Conservation (phyloP, 306 rosid genomes). For the Fagus crenata region DNA sequence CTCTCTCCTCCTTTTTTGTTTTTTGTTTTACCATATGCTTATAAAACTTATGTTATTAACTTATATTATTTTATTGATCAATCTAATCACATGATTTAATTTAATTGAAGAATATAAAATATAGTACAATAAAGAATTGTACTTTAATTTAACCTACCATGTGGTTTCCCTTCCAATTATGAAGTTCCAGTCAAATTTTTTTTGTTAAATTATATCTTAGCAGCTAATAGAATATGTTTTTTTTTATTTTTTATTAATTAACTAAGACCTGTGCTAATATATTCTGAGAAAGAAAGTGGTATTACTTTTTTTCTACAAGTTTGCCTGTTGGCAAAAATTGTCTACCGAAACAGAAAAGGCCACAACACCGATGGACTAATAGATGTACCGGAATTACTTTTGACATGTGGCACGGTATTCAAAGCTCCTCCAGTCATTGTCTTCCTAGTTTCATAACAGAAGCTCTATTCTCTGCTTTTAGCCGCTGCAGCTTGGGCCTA, state of each 20-base stretch:
- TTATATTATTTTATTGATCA: too few species aligned
- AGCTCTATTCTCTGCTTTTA: conserved; percentile 23
- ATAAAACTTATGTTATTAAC: too few species aligned
- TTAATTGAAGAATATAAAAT: too few species aligned
- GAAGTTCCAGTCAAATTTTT: not conserved
- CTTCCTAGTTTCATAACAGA: conserved; percentile 13
- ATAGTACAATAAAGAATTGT: too few species aligned
- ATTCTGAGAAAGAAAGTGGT: not conserved
- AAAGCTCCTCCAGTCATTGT: conserved; percentile 21
- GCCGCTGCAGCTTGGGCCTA: conserved; percentile 49
- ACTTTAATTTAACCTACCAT: too few species aligned
- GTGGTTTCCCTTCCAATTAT: too few species aligned
- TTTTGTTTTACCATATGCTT: too few species aligned
- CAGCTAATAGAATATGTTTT: not conserved
- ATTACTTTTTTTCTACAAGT: too few species aligned
- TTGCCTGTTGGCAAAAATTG: not conserved
- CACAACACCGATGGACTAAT: conserved; percentile 38
- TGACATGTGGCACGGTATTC: conserved; percentile 34
- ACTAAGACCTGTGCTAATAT: not conserved
- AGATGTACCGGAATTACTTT: conserved; percentile 37
- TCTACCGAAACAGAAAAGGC: not conserved
- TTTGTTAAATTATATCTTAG: not conserved
- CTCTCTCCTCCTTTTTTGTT: too few species aligned
- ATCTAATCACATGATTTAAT: too few species aligned
- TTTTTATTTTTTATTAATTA: too few species aligned